Evolutionary conservation across 345 rosid species (phyloP), one percentile per base, ranked within the genome.

Genomic region (Excoecaria agallocha): DNA sequence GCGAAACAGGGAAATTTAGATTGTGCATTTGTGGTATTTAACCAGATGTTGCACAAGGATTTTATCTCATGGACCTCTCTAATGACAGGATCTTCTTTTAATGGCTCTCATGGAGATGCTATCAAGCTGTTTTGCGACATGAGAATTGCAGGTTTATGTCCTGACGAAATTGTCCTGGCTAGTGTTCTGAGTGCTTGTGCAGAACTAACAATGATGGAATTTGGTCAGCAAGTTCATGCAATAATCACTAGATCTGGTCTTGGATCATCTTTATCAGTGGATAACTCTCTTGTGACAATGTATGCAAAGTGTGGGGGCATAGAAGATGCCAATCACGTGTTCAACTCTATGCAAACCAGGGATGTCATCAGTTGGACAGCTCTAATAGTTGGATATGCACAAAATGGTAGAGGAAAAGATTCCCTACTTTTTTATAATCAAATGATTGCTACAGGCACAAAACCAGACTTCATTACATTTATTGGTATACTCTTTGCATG

Each of bases 31-130:
- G 73, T 68, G 77, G 89, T 90, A 48, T 95, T 95, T 80, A 82
- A 84, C 80, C 45, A 65, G 73, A 93, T 93, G 89, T 70, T 22
- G 48, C 85, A 83, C 69, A 93, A 81, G 80, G 98, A 95, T 74
- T 89, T 95, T 43, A 77, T 95, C 78, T 86, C 98, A 12, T 95
- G 99, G 99, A 92, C 98, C 24, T 92, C 98, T 65, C 84, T 95
- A 73, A 86, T 95, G 72, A 90, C 97, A 16, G 98, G 99, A 48
- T 86, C 78, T 64, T 80, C 97, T 35, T 87, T 81, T 74, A 86
- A 90, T 64, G 87, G 88, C 30, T 69, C 75, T 64, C 80, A 79
- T 70, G 87, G 87, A 83, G 91, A 89, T 69, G 93, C 98, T 37
- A 60, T 93, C 73, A 89, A 80, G 73, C 66, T 88, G 79, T 94